Conservation (phyloP, 176 grass and related monocot genomes). For the Raddia guianensis region DNA sequence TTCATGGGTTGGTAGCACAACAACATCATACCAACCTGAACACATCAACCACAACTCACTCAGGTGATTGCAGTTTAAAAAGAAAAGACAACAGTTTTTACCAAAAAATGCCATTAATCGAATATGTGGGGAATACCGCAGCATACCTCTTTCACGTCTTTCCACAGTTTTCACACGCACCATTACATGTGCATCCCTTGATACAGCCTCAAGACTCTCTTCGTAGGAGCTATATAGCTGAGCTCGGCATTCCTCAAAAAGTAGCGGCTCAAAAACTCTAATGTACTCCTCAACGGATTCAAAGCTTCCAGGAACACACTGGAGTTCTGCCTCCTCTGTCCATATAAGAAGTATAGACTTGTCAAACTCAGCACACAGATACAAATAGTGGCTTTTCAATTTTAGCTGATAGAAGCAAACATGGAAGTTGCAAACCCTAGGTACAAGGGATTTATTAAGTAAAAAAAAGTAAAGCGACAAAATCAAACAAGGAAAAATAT, state of each 20-base stretch:
- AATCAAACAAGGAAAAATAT: constrained; percentile 10
- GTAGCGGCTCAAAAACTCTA: constrained; percentile 95
- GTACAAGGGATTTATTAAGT: constrained; percentile 15
- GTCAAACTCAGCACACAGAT: not conserved
- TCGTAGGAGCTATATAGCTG: constrained; percentile 95
- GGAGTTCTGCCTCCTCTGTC: constrained; percentile 91
- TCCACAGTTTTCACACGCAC: constrained; percentile 84
- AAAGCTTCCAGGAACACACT: constrained; percentile 92
- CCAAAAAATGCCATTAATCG: not conserved
- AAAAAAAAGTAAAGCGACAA: constrained; percentile 9
- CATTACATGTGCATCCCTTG: constrained; percentile 79
- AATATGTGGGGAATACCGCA: not conserved
- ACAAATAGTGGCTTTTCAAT: not conserved
- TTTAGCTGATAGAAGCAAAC: not conserved
- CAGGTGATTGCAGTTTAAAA: constrained; percentile 23
- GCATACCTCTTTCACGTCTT: constrained; percentile 89
- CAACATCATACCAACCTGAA: constrained; percentile 96
- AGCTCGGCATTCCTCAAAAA: constrained; percentile 99
- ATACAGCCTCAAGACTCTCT: constrained; percentile 74
- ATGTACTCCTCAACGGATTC: constrained; percentile 92
- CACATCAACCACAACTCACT: constrained; percentile 28
- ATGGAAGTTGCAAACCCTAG: constrained; percentile 5
- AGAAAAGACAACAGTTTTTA: constrained; percentile 14
- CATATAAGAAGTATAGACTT: constrained; percentile 34
- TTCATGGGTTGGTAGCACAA: constrained; percentile 75